Evolutionary conservation across 768 basidiomycete species (phyloP), one percentile per base, ranked within the genome.

Genomic region (Phylloporus rhodoxanthus): DNA sequence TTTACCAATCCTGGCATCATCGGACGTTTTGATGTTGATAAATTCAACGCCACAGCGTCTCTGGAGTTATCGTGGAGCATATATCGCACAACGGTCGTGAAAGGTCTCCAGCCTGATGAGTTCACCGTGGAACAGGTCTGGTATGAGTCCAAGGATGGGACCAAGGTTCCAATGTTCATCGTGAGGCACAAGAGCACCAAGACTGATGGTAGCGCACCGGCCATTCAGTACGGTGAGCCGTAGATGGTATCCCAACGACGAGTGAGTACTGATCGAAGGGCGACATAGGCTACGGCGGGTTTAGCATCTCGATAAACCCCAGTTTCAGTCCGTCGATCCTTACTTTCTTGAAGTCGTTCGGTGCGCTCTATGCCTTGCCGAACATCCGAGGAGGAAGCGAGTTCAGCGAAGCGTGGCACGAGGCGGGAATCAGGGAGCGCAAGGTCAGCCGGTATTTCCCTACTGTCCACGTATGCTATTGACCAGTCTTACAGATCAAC

Each of bases 321-420:
- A 80, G 77, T 63, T 91, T 90, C 71, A 85, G 78, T 51, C 70
- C 85, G 7, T 68, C 79, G 4, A 77, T 86, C 45, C 73, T 92
- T 36, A 89, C 86, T 0, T 85, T 87, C 67, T 68, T 88, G 50
- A 78, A 86, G 65, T 73, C 72, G 34, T 91, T 87, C 58, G 78
- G 84, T 8, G 83, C 78, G 7, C 68, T 89, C 26, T 73, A 82
- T 26, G 88, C 85, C 4, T 60, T 75, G 29, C 72, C 76, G 19
- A 80, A 74, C 54, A 80, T 84, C 52, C 72, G 85, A 46, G 84
- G 84, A 9, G 89, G 89, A 4, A 76, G 77, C 2, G 86, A 89
- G 61, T 91, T 89, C 54, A 89, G 90, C 13, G 85, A 91, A 57
- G 77, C 81, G n/a, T 92, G 90, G 90, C 88, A 91, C 63, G 59